Percentiles rank a stretch among this genome's conserved stretches.
Conservation (phyloP, 768 basidiomycete genomes). For the Lentinula aciculospora region DNA sequence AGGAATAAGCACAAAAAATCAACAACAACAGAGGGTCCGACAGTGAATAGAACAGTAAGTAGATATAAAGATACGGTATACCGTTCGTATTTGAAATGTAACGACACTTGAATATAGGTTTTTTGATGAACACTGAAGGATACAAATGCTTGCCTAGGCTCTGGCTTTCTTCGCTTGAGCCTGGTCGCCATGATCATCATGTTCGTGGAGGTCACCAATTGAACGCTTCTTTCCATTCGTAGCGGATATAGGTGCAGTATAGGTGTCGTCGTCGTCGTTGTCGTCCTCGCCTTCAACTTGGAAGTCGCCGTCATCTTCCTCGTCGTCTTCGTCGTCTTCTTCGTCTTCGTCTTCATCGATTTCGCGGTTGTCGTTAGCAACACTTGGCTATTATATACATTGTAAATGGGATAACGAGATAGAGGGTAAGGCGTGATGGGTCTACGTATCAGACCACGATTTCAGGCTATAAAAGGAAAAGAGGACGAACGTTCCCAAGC, state of each 20-base stretch:
- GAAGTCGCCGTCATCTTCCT: not conserved
- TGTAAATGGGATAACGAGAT: not conserved
- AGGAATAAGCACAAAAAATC: not conserved
- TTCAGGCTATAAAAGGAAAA: conserved; percentile 1
- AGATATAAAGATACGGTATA: not conserved
- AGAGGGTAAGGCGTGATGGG: not conserved
- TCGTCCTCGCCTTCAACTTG: not conserved
- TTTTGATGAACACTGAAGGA: not conserved
- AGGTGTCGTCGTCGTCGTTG: not conserved
- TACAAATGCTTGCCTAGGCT: not conserved
- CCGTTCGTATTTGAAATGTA: not conserved
- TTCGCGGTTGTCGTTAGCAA: not conserved
- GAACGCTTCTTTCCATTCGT: conserved; percentile 1
- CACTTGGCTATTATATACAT: not conserved
- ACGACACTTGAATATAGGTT: not conserved
- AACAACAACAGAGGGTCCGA: not conserved
- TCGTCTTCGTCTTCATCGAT: not conserved
- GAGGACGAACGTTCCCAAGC: conserved; percentile 1
- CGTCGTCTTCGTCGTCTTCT: not conserved
- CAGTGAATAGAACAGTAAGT: not conserved
- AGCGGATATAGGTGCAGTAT: not conserved
- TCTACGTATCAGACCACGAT: not conserved
- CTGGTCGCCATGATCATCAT: not conserved
- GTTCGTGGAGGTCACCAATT: not conserved
- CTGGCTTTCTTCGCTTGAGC: conserved; percentile 1